These are phyloP conservation scores for Myriangium duriaei DNA, from an alignment of 2,329 filamentous ascomycete species.

Conservation along the genomic window DNA sequence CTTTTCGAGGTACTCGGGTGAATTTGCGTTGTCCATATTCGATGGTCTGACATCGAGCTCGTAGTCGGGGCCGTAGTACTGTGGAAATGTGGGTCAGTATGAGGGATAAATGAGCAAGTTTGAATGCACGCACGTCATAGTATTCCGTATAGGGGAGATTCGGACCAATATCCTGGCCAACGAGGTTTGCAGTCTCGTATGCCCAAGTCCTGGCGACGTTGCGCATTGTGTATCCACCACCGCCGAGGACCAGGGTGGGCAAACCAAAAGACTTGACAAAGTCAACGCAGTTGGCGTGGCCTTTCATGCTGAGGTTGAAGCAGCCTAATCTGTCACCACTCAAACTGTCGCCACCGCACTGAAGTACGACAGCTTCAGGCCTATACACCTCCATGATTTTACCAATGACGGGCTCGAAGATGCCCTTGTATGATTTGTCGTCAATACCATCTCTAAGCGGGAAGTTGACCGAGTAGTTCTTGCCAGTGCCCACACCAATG, in stretches of 20 bases:
- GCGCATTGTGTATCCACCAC: constrained; percentile 58
- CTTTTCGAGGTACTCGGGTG: constrained; percentile 54
- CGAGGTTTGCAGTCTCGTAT: constrained; percentile 63
- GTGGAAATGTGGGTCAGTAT: constrained; percentile 18
- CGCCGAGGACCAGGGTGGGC: constrained; percentile 52
- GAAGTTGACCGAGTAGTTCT: constrained; percentile 58
- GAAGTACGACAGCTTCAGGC: constrained; percentile 54
- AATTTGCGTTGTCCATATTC: constrained; percentile 63
- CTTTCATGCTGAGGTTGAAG: constrained; percentile 59
- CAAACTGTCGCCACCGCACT: constrained; percentile 56
- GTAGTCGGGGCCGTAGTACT: constrained; percentile 59
- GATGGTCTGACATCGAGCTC: constrained; percentile 57
- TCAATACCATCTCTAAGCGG: constrained; percentile 58
- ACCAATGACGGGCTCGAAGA: constrained; percentile 56
- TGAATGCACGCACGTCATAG: constrained; percentile 48
- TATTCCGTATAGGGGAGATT: constrained; percentile 95
- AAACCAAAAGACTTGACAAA: constrained; percentile 56
- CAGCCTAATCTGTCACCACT: constrained; percentile 56
- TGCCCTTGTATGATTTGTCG: constrained; percentile 51
- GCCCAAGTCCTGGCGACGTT: constrained; percentile 52
- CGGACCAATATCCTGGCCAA: constrained; percentile 67
- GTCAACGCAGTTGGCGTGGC: constrained; percentile 57
- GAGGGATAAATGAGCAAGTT: neutral
- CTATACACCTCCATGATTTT: constrained; percentile 58
- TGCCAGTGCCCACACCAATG: constrained; percentile 54